Conservation (phyloP, 129 eudicot species). For the Lactuca sativa region DNA sequence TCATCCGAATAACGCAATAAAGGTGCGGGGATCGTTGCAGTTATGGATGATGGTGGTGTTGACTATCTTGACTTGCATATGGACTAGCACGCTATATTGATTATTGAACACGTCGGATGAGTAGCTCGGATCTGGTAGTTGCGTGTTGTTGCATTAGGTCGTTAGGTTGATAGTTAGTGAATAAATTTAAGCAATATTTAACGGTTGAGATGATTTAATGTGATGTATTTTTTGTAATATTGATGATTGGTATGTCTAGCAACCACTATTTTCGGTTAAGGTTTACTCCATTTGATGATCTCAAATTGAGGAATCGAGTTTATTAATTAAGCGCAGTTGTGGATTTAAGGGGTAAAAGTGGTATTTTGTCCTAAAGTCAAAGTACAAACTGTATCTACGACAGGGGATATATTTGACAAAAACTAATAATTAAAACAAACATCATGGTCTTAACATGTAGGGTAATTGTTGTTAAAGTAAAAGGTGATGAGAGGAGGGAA, state of each 20-base stretch:
- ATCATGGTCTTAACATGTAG: not conserved
- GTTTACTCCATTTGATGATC: not conserved
- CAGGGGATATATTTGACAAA: not conserved
- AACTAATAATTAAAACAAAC: not conserved
- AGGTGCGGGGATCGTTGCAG: constrained; percentile 16
- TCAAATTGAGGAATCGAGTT: not conserved
- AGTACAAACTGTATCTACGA: not conserved
- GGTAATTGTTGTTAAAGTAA: not conserved
- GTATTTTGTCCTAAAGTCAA: not conserved
- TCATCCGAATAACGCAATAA: constrained; percentile 19
- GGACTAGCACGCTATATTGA: constrained; percentile 9
- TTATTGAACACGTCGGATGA: constrained; percentile 5
- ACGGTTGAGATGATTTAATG: not conserved
- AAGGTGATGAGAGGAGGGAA: too few relatives aligned
- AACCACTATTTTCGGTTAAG: not conserved
- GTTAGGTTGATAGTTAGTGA: not conserved
- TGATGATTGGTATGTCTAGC: not conserved
- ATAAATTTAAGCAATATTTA: not conserved
- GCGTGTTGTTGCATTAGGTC: not conserved
- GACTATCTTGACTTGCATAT: constrained; percentile 5
- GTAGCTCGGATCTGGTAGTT: not conserved
- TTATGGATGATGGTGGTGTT: constrained; percentile 12
- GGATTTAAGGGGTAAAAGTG: not conserved
- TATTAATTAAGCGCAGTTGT: not conserved
- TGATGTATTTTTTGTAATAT: not conserved